Conservation (phyloP, 1,284 basidiomycete species). For the Cerrena zonata region DNA sequence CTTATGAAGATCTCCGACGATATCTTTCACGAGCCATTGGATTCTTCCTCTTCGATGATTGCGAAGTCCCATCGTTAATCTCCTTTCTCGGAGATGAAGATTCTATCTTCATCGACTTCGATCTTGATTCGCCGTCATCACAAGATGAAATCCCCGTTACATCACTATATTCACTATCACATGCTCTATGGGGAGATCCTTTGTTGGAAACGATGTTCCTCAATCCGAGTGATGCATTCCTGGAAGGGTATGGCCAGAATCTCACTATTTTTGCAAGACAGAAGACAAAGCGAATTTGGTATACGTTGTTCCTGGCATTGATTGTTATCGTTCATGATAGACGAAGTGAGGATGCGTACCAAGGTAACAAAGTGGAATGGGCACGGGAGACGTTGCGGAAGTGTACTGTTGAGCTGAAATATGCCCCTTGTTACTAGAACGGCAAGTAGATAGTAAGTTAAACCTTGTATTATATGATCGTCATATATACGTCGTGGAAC, state of each 20-base stretch:
- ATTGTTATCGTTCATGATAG: slow-evolving; percentile 38
- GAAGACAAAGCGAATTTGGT: slow-evolving; percentile 67
- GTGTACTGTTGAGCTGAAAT: slow-evolving; percentile 36
- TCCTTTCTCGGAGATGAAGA: slow-evolving; percentile 55
- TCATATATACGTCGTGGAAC: background rate
- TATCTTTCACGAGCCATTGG: slow-evolving; percentile 63
- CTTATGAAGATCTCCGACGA: slow-evolving; percentile 41
- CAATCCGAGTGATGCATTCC: slow-evolving; percentile 42
- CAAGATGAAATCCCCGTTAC: slow-evolving; percentile 25
- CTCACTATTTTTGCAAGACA: slow-evolving; percentile 52
- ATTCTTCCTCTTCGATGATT: slow-evolving; percentile 69
- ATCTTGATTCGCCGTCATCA: slow-evolving; percentile 15
- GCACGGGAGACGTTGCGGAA: slow-evolving; percentile 34
- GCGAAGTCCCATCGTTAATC: slow-evolving; percentile 59
- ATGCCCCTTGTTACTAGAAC: slow-evolving; percentile 42
- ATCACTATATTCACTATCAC: slow-evolving; percentile 36
- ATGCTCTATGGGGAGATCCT: slow-evolving; percentile 71
- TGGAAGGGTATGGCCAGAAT: slow-evolving; percentile 53
- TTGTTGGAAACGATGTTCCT: slow-evolving; percentile 59
- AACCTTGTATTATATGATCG: background rate
- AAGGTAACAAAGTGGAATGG: slow-evolving; percentile 28
- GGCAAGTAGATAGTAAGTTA: background rate
- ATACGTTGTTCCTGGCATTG: slow-evolving; percentile 59
- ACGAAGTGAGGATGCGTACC: slow-evolving; percentile 10
- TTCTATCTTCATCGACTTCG: slow-evolving; percentile 40